phyloP scores from a whole-genome alignment of 169 alveolate species.

The Plasmodium inui region DNA sequence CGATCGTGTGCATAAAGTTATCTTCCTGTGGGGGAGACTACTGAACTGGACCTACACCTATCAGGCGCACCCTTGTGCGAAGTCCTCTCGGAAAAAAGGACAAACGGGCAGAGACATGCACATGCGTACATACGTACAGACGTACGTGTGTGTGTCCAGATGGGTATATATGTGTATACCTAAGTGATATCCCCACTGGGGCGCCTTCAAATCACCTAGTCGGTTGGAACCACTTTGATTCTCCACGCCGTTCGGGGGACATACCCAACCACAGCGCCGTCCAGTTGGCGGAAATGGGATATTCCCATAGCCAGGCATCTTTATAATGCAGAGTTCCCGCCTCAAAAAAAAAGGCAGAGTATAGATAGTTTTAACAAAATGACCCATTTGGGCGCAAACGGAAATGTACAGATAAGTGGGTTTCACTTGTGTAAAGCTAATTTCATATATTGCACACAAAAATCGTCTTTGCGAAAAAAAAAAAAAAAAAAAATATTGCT shows the following conservation, averaged over 20 bases:
- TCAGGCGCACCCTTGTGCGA: not conserved
- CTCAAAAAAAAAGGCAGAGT: not conserved
- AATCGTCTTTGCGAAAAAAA: not conserved
- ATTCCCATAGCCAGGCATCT: not conserved
- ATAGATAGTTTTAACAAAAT: not conserved
- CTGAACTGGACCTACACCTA: not conserved
- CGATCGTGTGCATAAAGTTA: not conserved
- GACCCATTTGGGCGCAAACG: not conserved
- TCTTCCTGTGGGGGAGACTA: not conserved
- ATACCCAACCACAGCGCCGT: not conserved
- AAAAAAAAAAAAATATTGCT: constrained; percentile 13
- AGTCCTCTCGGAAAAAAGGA: not conserved
- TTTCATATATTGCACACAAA: not conserved
- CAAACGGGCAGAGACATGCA: not conserved
- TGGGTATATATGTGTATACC: not conserved
- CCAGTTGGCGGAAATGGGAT: not conserved
- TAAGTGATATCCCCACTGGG: not conserved
- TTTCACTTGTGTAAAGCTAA: not conserved
- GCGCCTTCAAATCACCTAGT: not conserved
- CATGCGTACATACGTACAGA: not conserved
- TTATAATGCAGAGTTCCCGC: not conserved
- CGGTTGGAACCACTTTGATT: not conserved
- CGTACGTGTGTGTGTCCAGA: not conserved
- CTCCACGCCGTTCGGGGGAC: not conserved
- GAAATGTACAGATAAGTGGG: not conserved